These are phyloP conservation scores for Scheffersomyces amazonensis DNA, from an alignment of 805 yeast species.

Conservation along the genomic window DNA sequence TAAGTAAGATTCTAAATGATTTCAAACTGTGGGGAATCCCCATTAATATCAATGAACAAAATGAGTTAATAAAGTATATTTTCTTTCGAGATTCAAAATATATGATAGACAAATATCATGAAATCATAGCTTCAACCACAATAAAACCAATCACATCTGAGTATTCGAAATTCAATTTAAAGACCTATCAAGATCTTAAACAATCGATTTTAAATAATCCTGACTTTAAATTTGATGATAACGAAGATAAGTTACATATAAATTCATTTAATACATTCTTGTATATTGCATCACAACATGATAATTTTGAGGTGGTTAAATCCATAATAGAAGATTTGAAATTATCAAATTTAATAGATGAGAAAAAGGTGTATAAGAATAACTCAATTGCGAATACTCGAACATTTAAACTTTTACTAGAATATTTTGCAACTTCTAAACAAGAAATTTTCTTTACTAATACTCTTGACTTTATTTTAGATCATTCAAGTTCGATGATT, in stretches of 20 bases:
- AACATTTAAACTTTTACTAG: constrained; percentile 16
- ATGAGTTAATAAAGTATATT: constrained; percentile 21
- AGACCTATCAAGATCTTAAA: not conserved
- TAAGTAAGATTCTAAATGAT: constrained; percentile 25
- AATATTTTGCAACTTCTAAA: constrained; percentile 7
- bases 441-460: no score
- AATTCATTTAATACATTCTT: constrained; percentile 24
- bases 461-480: no score
- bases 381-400: constrained; percentile 12
- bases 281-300: constrained; percentile 27
- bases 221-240: constrained; percentile 18
- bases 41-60: constrained; percentile 27
- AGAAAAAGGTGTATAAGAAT: not conserved
- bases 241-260: constrained; percentile 6
- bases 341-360: not conserved
- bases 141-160: not conserved
- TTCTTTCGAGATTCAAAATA: constrained; percentile 29
- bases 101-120: constrained; percentile 6
- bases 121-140: constrained; percentile 3
- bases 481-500: no score
- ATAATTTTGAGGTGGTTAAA: constrained; percentile 14
- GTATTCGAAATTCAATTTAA: not conserved
- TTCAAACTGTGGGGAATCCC: constrained; percentile 22
- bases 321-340: constrained; percentile 14
- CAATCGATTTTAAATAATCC: constrained; percentile 3